phyloP scores from a whole-genome alignment of 2,329 filamentous ascomycete genomes.

The Fusarium fujikuroi region DNA sequence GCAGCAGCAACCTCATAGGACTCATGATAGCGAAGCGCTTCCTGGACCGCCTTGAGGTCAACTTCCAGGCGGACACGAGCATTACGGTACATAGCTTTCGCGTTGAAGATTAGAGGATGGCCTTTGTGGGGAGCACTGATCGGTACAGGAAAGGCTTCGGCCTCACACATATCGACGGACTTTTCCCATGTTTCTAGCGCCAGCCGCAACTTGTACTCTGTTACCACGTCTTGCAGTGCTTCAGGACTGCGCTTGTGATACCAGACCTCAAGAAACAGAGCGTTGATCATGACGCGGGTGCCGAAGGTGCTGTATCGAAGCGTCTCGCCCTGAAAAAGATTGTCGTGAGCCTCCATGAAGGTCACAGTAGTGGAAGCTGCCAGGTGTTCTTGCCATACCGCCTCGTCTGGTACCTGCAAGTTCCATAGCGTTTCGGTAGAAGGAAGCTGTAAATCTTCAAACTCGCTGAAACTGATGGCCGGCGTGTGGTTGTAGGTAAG shows the following conservation, averaged over 20 bases:
- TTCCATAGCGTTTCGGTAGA: slow-evolving; percentile 97
- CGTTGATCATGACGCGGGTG: slow-evolving; percentile 98
- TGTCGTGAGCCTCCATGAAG: slow-evolving; percentile 94
- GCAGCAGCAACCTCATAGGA: slow-evolving; percentile 96
- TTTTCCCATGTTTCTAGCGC: slow-evolving; percentile 99
- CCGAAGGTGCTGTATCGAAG: slow-evolving; percentile 96
- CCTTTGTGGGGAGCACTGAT: slow-evolving; percentile 95
- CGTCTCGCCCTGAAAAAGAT: slow-evolving; percentile 91
- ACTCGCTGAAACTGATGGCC: slow-evolving; percentile 97
- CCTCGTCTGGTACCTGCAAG: slow-evolving; percentile 79
- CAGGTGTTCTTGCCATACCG: slow-evolving; percentile 84
- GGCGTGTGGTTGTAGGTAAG: slow-evolving; percentile 98
- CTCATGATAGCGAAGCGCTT: slow-evolving; percentile 95
- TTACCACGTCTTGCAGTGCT: slow-evolving; percentile 94
- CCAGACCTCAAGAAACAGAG: slow-evolving; percentile 97
- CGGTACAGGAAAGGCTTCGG: slow-evolving; percentile 87
- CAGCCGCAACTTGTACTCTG: slow-evolving; percentile 95
- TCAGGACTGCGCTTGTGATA: slow-evolving; percentile 99
- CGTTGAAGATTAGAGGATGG: slow-evolving; percentile 97
- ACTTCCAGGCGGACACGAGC: slow-evolving; percentile 92
- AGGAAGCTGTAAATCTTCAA: slow-evolving; percentile 90
- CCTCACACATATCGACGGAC: slow-evolving; percentile 91
- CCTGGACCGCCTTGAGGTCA: slow-evolving; percentile 94
- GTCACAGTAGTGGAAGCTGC: slow-evolving; percentile 78
- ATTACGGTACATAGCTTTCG: slow-evolving; percentile 96